Percentiles rank a stretch among this genome's conserved stretches.
Evolutionary conservation across 2,329 filamentous ascomycete species (phyloP).

Genomic region (Talaromyces sp.): DNA sequence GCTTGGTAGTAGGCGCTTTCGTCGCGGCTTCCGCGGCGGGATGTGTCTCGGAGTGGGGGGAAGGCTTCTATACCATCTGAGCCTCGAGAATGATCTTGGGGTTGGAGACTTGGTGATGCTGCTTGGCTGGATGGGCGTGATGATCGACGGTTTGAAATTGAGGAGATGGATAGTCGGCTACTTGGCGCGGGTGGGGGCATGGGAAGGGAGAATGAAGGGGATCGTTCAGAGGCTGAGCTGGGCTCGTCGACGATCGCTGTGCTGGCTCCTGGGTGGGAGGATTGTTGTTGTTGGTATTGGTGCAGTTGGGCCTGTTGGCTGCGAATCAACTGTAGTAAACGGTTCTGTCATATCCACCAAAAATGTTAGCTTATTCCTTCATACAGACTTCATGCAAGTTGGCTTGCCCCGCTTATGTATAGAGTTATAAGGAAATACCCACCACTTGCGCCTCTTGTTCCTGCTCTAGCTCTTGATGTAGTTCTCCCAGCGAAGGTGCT

Average conservation of each 20-base stretch:
- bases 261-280: slow-evolving; percentile 23
- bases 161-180: slow-evolving; percentile 38
- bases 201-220: slow-evolving; percentile 40
- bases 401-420: not conserved
- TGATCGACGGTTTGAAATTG: slow-evolving; percentile 37
- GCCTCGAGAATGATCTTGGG: slow-evolving; percentile 30
- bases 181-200: slow-evolving; percentile 32
- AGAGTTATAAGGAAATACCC: slow-evolving; percentile 19
- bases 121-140: slow-evolving; percentile 41
- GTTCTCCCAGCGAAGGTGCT: slow-evolving; percentile 51
- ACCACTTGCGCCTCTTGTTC: slow-evolving; percentile 57
- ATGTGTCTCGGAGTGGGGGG: slow-evolving; percentile 30
- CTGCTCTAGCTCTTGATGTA: slow-evolving; percentile 55
- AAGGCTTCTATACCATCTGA: slow-evolving; percentile 30
- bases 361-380: not conserved
- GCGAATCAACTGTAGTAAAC: slow-evolving; percentile 54
- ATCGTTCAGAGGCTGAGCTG: slow-evolving; percentile 47
- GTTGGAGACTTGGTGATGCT: slow-evolving; percentile 42
- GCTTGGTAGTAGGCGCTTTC: slow-evolving; percentile 52
- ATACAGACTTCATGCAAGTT: not conserved
- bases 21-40: slow-evolving; percentile 47
- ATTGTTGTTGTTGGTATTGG: slow-evolving; percentile 38
- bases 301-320: slow-evolving; percentile 51
- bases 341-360: slow-evolving; percentile 41
- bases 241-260: slow-evolving; percentile 47